Evolutionary conservation across 352 stramenopile genomes (phyloP), one percentile per base, ranked within the genome.

Genomic region (Pythium chondricola): DNA sequence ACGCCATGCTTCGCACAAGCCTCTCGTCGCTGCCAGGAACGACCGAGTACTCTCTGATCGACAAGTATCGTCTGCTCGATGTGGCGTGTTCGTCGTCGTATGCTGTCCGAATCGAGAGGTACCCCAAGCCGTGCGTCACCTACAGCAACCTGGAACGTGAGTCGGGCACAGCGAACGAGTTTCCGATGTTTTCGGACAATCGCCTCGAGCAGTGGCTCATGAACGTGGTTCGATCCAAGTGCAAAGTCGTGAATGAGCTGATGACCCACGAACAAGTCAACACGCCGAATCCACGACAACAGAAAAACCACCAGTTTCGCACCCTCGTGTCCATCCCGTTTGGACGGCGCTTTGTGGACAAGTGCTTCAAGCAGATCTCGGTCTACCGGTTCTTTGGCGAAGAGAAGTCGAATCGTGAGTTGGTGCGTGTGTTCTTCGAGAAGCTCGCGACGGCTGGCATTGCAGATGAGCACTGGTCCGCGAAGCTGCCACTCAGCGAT

Each of bases 391-490:
- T 78, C 43, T 76, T 74, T 20, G 75, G 76, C 6, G 75, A 90
- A 30, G 71, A 90, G 21, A 87, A 89, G 43, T 70, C 74, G 46
- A 87, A 87, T 32, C 66, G 65, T 6, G 75, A 88, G 37, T 52
- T 89, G 8, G 63, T 93, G 11, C 69, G 74, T 7, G 74, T 85
- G 45, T 91, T 83, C 44, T 91, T 90, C 53, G 75, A 89, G 53
- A 88, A 89, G 42, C 70, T 88, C 17, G 83, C 76, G 45, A 89
- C 77, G 6, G 79, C 70, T 1, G 70, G 69, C 6, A 85, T 84
- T 46, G 69, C 65, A 0, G 72, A 85, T 27, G 74, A 88, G 43
- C 65, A 74, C 27, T 88, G 74, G 77, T 62, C 69, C 0, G 55
- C 67, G 16, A 63, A 71, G 24, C 39, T 88, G 33, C 41, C 58